A percentile compares a stretch with the other conserved stretches of the same genome.
Conservation (phyloP, 768 basidiomycete species). For the Dentipellis sp. region DNA sequence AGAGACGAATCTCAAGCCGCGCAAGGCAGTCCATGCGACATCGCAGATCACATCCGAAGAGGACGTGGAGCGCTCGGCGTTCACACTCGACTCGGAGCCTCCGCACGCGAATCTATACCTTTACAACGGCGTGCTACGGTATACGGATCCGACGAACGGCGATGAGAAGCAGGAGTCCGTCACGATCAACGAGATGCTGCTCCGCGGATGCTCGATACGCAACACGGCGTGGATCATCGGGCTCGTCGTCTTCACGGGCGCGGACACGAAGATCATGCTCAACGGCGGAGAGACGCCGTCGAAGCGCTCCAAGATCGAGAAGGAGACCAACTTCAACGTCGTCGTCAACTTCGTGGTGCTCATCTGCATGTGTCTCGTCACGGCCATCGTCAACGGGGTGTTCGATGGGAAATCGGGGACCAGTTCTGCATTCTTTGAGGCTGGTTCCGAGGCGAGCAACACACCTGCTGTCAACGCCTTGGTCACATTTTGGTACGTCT, state of each 20-base stretch:
- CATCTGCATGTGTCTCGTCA: conserved; percentile 62
- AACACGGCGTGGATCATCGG: conserved; percentile 93
- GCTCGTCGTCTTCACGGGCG: conserved; percentile 88
- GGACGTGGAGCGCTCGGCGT: conserved; percentile 80
- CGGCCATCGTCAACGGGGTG: conserved; percentile 70
- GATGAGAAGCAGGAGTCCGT: conserved; percentile 59
- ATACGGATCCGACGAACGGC: conserved; percentile 42
- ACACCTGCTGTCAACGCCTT: conserved; percentile 64
- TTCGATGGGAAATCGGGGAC: conserved; percentile 50
- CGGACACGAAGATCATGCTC: conserved; percentile 87
- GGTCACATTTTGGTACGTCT: conserved; percentile 83
- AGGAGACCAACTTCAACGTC: conserved; percentile 98
- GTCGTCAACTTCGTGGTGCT: conserved; percentile 86
- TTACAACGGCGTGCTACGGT: conserved; percentile 81
- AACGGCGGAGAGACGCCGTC: conserved; percentile 91
- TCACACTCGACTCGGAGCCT: conserved; percentile 87
- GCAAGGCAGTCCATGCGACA: conserved; percentile 70
- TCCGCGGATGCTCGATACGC: conserved; percentile 83
- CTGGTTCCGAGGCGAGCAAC: conserved; percentile 49
- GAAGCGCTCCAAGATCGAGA: conserved; percentile 97
- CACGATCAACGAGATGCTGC: conserved; percentile 85
- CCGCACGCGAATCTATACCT: conserved; percentile 90
- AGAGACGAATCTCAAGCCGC: conserved; percentile 92
- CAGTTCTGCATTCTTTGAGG: conserved; percentile 68
- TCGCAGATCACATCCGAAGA: conserved; percentile 73